These are phyloP conservation scores for Poa pratensis DNA, from an alignment of 176 grass and related monocot genomes.

Conservation along the genomic window DNA sequence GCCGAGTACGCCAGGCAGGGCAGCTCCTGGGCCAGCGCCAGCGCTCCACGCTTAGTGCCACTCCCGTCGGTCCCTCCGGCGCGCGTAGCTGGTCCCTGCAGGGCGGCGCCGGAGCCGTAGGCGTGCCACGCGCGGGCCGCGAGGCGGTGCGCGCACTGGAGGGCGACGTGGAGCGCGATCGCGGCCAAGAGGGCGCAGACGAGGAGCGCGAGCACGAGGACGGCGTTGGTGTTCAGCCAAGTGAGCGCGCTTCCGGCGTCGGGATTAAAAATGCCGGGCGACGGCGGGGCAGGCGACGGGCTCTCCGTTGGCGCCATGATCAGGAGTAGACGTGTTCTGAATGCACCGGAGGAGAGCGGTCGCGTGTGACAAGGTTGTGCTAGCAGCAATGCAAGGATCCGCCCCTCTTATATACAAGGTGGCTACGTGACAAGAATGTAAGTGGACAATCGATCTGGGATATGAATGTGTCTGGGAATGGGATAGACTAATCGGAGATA, in stretches of 20 bases:
- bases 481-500: constrained; percentile 1
- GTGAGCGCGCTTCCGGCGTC: neutral
- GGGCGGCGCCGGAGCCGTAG: neutral
- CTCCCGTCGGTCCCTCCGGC: neutral
- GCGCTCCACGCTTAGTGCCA: neutral
- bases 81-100: too few species aligned
- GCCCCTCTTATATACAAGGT: neutral
- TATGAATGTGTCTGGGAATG: neutral
- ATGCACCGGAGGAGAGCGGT: too few species aligned
- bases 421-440: neutral
- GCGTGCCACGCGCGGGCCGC: constrained; percentile 39
- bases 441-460: neutral
- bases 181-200: constrained; percentile 55
- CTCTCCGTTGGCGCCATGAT: neutral
- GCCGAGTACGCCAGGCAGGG: constrained; percentile 48
- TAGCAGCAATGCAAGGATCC: neutral
- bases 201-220: constrained; percentile 58
- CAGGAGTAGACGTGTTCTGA: neutral
- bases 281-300: neutral
- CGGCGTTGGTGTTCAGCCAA: constrained; percentile 27
- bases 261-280: neutral
- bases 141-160: constrained; percentile 49
- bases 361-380: neutral
- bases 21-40: constrained; percentile 26
- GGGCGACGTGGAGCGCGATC: constrained; percentile 36